Conservation (phyloP, 495 filamentous ascomycete species). For the Daldinia vernicosa region DNA sequence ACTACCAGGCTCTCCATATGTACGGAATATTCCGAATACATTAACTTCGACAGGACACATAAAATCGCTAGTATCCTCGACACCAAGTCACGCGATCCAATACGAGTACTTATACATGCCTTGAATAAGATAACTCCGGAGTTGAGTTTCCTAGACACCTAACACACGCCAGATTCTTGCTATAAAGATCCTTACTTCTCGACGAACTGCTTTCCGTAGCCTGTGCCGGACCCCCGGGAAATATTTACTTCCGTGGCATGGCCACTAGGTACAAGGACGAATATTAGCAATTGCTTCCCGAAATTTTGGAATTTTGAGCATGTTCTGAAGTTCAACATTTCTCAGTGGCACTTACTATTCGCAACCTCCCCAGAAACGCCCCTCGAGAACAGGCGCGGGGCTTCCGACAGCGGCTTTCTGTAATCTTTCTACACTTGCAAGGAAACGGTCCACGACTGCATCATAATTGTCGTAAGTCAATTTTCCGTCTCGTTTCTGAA, state of each 20-base stretch:
- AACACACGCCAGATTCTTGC: too few species aligned
- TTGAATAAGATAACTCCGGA: background rate
- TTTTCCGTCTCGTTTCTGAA: conserved; percentile 51
- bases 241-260: conserved; percentile 33
- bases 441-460: conserved; percentile 43
- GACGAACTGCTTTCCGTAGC: conserved; percentile 43
- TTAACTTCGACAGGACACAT: too few species aligned
- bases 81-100: too few species aligned
- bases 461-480: conserved; percentile 43
- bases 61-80: too few species aligned
- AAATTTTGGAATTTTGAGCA: background rate
- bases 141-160: background rate
- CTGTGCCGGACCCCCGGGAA: conserved; percentile 32
- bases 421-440: conserved; percentile 47
- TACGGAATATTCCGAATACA: too few species aligned
- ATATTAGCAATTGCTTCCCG: background rate
- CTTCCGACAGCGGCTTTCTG: conserved; percentile 27
- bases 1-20: too few species aligned
- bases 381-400: conserved; percentile 28
- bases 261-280: conserved; percentile 7
- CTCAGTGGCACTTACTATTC: conserved; percentile 5
- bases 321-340: background rate
- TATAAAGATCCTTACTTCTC: background rate
- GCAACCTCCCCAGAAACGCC: conserved; percentile 37
- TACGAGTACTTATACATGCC: too few species aligned